Evolutionary conservation across 805 yeast species (phyloP).

Genomic region (Candida incommunis): DNA sequence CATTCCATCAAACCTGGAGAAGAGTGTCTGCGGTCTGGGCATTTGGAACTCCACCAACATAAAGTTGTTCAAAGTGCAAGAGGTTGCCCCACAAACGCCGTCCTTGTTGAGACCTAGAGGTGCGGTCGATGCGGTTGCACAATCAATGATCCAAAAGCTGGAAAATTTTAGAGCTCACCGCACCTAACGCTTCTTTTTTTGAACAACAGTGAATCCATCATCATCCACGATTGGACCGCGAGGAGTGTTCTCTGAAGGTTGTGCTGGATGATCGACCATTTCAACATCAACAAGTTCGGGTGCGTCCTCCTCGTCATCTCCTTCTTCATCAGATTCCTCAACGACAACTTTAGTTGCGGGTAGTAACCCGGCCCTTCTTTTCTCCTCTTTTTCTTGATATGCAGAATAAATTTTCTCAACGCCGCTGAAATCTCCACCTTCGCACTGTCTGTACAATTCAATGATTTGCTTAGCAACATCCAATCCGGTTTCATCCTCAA

Average conservation of each 20-base stretch:
- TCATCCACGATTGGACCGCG: conserved; percentile 71
- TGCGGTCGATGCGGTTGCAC: conserved; percentile 35
- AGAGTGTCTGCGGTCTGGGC: conserved; percentile 20
- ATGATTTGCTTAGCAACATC: conserved; percentile 56
- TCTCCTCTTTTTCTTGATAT: conserved; percentile 42
- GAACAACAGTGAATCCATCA: conserved; percentile 87
- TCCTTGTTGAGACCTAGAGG: conserved; percentile 26
- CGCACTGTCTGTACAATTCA: conserved; percentile 51
- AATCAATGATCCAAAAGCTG: conserved; percentile 33
- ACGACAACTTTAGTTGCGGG: conserved; percentile 24
- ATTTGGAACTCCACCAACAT: conserved; percentile 40
- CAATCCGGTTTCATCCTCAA: conserved; percentile 82
- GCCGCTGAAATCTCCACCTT: conserved; percentile 32
- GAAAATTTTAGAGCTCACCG: not conserved
- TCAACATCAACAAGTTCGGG: conserved; percentile 23
- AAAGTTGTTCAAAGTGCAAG: conserved; percentile 35
- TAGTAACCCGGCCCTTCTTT: conserved; percentile 13
- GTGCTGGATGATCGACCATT: conserved; percentile 25
- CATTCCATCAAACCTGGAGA: conserved; percentile 1
- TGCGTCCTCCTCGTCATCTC: conserved; percentile 28
- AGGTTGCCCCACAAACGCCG: conserved; percentile 27
- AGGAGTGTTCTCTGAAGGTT: conserved; percentile 14
- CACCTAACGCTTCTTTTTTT: conserved; percentile 39
- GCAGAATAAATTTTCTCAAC: conserved; percentile 46
- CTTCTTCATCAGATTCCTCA: conserved; percentile 38